Evolutionary conservation across 768 basidiomycete species (phyloP), one percentile per base, ranked within the genome.

Genomic region (Russula compacta): DNA sequence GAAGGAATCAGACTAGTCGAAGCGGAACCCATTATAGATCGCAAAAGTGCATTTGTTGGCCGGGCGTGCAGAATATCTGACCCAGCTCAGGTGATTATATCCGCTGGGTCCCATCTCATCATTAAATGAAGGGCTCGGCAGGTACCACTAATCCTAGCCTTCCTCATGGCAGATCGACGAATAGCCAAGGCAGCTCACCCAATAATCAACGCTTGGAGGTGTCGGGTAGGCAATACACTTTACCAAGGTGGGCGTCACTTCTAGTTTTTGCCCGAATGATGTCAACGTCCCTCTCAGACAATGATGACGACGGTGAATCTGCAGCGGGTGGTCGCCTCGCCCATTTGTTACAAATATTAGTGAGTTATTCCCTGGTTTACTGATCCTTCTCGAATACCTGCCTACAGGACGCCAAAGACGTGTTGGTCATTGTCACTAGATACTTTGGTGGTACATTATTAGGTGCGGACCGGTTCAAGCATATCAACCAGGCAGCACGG

Each of bases 401-500:
- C 35, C 36, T 35, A 14, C 66, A 91, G 89, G 90, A 92, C 62
- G 78, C 88, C 21, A 81, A 85, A 60, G 81, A 95, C 67, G 90
- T 97, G 12, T 77, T 98, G 1, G 88, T 99, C 15, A 75, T 98
- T 19, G 95, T 99, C 12, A 92, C 94, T 4, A 84, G 95, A 42
- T 95, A 92, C 74, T 98, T 89, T 69, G 95, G 95, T 14, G 95
- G 95, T 0, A 86, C 88, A 12, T 89, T 91, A 63, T 78, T 99
- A 1, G 95, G 92, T 3, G 85, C 93, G 0, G 94, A 95, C 70
- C 77, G 88, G 39, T 92, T 87, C 73, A 89, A 89, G 70, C 92
- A 95, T 68, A 98, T 99, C 72, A 98, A 95, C 69, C 91, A 95
- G 70, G 92, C 92, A 4, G 95, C 95, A 1, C 81, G 95, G 21